Evolutionary conservation across 2,329 filamentous ascomycete species (phyloP).

Genomic region (Penicillium vulpinum): DNA sequence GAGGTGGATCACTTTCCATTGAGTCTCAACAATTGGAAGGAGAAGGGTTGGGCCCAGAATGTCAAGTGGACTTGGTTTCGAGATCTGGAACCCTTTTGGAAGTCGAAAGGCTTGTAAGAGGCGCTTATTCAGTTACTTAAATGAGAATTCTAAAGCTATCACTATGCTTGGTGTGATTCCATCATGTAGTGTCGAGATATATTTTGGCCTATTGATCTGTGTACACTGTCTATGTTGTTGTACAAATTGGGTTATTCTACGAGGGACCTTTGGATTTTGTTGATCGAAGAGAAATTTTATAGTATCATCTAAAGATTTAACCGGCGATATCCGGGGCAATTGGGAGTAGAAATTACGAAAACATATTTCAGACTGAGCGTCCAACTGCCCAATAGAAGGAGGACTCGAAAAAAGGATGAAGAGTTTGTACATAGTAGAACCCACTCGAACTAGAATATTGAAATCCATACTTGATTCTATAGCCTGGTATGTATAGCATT

Average conservation of each 20-base stretch:
- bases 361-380: too few relatives aligned
- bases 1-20: not conserved
- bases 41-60: not conserved
- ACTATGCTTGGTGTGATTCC: not conserved
- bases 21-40: not conserved
- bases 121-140: not conserved
- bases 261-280: not conserved
- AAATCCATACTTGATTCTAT: too few relatives aligned
- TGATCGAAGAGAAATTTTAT: not conserved
- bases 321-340: accelerated
- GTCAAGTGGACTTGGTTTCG: not conserved
- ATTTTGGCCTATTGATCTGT: not conserved
- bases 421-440: not conserved
- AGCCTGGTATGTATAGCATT: not conserved
- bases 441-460: too few relatives aligned
- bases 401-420: not conserved
- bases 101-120: not conserved
- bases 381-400: not conserved
- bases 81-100: not conserved
- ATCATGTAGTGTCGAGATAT: not conserved
- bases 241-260: too few relatives aligned
- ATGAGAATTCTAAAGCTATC: not conserved
- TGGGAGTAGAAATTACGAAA: too few relatives aligned
- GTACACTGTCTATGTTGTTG: too few relatives aligned
- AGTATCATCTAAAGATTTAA: not conserved